Base-by-base conservation (phyloP, 129 eudicot genomes). In the Lactuca saligna region DNA sequence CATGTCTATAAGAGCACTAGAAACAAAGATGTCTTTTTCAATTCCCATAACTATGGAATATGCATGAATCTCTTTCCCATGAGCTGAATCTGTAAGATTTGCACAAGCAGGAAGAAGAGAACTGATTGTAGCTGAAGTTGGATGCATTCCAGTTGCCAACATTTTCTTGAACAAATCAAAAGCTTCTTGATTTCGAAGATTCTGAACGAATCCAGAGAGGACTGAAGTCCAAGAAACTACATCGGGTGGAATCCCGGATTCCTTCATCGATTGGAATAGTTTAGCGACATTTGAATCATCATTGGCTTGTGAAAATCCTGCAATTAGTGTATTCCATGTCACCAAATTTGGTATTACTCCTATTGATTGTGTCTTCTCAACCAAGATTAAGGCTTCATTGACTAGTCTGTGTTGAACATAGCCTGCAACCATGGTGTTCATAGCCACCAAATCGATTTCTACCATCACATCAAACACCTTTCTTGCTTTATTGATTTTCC, bases 211-310 rank as follows among this genome's bases (percentile, higher is more conserved):
- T 17, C 96, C 97, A 2, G 96, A 85, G 16, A 91, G 74, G 50
- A 91, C 16, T 0, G 91, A 85, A 60, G 97, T 87, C 95, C 95
- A 91, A 31, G 97, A 87, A 64, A 91, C 85, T 13, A 85, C 92
- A 72, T 91, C 96, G 31, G 93, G 96, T 66, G 80, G 73, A 61
- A 85, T 54, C 57, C 84, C 82, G 41, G 59, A 48, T 50, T 37
- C 76, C 7, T 58, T 78, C 96, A 91, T 86, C 10, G 44, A 14
- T 8, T 56, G 57, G 33, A 91, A 75, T 38, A 82, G 75, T 58
- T 80, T 69, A 15, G 63, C 8, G 9, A 88, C 96, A 76, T 70
- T 84, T 31, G 62, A 46, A 63, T 68, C 77, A 76, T 88, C 86
- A 38, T 80, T 76, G 3, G 84, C 90, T 79, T 78, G 88, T 15